Evolutionary conservation across 2,329 filamentous ascomycete genomes (phyloP), one percentile per base, ranked within the genome.

Genomic region (Lachnellula subtilissima): DNA sequence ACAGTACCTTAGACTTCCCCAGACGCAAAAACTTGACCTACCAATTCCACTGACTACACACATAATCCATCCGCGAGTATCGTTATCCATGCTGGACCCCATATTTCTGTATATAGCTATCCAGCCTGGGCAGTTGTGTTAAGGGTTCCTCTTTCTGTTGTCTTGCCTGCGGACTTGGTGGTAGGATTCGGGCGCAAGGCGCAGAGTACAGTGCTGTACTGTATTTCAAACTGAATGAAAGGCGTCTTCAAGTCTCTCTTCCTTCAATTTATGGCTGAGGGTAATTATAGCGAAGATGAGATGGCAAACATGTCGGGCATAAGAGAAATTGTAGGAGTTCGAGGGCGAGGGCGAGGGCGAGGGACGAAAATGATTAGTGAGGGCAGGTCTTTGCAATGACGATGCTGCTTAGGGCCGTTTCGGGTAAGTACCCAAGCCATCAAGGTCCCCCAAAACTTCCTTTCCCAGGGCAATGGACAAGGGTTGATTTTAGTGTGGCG

Each of bases 1-100:
- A 19, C 19, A 19, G 19, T 19, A 40, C 22, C 22, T 22, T 22
- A 22, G 48, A 49, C 54, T 52, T 28, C 43, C 32, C 17, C 9
- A 17, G 39, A 19, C 23, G 11, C 39, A 32, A 37, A 12, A 17
- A 40, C 28, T 59, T 64, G 56, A 77, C 80, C 56, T 66, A 86
- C 83, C 83, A 60, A 84, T 74, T 53, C 91, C 85, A 69, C 91
- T 96, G 72, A 92, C 90, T 62, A 91, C 78, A 67, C 81, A 86
- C 88, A 97, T 90, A 65, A 97, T 87, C 93, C 93, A 97, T 67
- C 94, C 93, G 61, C 91, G 84, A 61, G 87, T 87, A 76, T 97
- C 93, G 76, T 93, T 94, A 70, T 85, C 80, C 62, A 88, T 55
- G 17, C 35, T 19, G 17, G 48, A 12, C 47, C n/a, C 19, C 47